Base-by-base conservation (phyloP, 306 rosid genomes). In the Lathyrus aphaca region DNA sequence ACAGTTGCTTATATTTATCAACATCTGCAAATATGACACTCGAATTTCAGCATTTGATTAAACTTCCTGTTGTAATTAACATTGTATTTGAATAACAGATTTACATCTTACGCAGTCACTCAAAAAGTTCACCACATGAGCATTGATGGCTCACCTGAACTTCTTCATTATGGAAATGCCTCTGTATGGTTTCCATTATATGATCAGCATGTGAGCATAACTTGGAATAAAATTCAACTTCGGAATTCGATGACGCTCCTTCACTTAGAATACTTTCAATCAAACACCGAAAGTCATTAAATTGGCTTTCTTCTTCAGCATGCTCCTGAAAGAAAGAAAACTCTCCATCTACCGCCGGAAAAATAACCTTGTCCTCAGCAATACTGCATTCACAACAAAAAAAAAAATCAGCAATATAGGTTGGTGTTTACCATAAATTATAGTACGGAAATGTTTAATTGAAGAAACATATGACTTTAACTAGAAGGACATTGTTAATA, bases 321-420 rank as follows among this genome's bases (percentile, higher is more conserved):
- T 95, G 99, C 84, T 95, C 99, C 87, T 91, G 92, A 78, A 72
- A 76, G 82, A 95, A 95, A 10, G 97, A 95, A 69, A 95, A 53
- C 54, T 89, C 86, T 68, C 99, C 99, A 84, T 86, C 97, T 56
- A 91, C 95, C 0, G 97, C 96, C 0, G 97, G 96, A 91, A 95
- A 95, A 77, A 95, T 89, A 73, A 95, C 96, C 85, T 83, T 87
- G 90, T 95, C 99, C 91, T 95, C 99, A 1, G 99, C 97, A 83
- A 91, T 95, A 81, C 99, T 95, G 92, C 79, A 81, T 85, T 50
- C 71, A 71, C 46, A 68, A 66, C 35, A 79, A 53, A 35, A 55
- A 80, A 48, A 79, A 48, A 43, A 56, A 44, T 76, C 64, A 68
- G 77, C n/a, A 64, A 57, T 19, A 55, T 51, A 68, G 62, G 74